Conservation (phyloP, 2,329 filamentous ascomycete genomes). For the Xylariales sp. region DNA sequence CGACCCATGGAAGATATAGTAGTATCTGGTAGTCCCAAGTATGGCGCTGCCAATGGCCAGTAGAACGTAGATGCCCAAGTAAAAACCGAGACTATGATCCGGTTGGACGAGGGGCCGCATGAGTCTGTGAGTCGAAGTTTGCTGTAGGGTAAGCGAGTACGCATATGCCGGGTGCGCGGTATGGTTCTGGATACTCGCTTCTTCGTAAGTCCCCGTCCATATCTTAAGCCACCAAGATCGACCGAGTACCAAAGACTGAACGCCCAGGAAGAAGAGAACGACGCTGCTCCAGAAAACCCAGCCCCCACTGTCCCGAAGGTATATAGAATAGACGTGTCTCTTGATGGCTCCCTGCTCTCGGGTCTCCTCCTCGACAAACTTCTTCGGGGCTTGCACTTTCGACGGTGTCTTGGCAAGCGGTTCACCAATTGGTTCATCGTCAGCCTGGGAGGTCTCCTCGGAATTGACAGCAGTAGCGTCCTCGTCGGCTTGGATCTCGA, state of each 20-base stretch:
- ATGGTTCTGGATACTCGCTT: constrained; percentile 21
- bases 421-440: constrained; percentile 32
- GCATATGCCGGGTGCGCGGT: constrained; percentile 30
- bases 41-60: constrained; percentile 54
- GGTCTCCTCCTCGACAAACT: constrained; percentile 74
- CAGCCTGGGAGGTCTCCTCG: constrained; percentile 40
- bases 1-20: constrained; percentile 59
- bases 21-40: constrained; percentile 58
- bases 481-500: constrained; percentile 45
- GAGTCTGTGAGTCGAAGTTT: constrained; percentile 37
- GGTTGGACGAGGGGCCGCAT: constrained; percentile 23
- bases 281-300: constrained; percentile 54
- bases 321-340: constrained; percentile 60
- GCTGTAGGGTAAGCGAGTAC: constrained; percentile 43
- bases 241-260: constrained; percentile 51
- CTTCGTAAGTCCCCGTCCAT: constrained; percentile 49
- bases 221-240: constrained; percentile 61
- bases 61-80: constrained; percentile 62
- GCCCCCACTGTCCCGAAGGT: constrained; percentile 63
- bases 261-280: constrained; percentile 47
- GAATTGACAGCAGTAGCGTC: constrained; percentile 51
- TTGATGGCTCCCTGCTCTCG: constrained; percentile 67
- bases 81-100: constrained; percentile 49
- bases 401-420: constrained; percentile 45
- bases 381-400: constrained; percentile 47